These are phyloP conservation scores for Mucor lusitanicus DNA, from an alignment of 371 early-diverging fungal species.

Conservation along the genomic window DNA sequence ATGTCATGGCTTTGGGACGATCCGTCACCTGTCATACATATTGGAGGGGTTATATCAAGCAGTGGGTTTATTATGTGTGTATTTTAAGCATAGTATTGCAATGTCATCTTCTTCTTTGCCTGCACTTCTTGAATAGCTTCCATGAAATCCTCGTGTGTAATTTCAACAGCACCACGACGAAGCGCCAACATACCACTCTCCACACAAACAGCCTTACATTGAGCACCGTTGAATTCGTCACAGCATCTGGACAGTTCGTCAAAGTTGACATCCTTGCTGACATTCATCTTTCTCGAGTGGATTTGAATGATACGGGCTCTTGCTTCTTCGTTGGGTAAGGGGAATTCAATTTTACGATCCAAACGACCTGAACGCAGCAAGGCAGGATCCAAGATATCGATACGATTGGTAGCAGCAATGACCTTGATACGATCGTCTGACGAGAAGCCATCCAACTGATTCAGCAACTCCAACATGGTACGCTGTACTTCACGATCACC, in stretches of 20 bases:
- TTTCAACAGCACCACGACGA: constrained; percentile 87
- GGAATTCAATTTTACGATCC: constrained; percentile 99
- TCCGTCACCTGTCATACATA: not conserved
- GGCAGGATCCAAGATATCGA: constrained; percentile 99
- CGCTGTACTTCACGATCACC: constrained; percentile 99
- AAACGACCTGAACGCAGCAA: constrained; percentile 98
- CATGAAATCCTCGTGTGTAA: constrained; percentile 99
- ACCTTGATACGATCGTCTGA: constrained; percentile 98
- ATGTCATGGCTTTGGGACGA: not conserved
- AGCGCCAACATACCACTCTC: constrained; percentile 96
- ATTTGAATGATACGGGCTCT: constrained; percentile 99
- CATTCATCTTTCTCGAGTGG: constrained; percentile 99
- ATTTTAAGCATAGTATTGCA: constrained; percentile 90
- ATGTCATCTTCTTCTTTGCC: constrained; percentile 99
- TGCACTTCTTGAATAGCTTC: constrained; percentile 99
- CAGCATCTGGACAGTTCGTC: constrained; percentile 98
- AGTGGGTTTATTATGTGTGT: not conserved
- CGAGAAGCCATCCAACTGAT: constrained; percentile 99
- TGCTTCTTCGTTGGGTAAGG: constrained; percentile 97
- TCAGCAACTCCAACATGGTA: constrained; percentile 99
- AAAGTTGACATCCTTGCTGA: constrained; percentile 96
- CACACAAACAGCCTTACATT: constrained; percentile 99
- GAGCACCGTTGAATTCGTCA: constrained; percentile 99
- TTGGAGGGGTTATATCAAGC: not conserved
- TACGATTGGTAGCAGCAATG: constrained; percentile 99